Base-by-base conservation (phyloP, 441 rosid species). In the Breynia disticha region DNA sequence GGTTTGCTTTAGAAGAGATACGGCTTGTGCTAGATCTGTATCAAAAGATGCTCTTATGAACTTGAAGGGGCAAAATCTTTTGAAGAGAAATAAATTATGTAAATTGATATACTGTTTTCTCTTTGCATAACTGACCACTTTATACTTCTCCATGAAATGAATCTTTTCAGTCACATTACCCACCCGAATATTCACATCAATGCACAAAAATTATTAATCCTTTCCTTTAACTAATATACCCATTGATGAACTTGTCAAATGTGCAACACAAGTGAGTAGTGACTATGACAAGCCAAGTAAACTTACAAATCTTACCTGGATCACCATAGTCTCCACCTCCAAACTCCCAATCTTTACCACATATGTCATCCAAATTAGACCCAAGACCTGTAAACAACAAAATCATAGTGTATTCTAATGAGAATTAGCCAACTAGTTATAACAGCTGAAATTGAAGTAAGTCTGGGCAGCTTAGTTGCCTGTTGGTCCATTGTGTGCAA, bases 271-370 rank as follows among this genome's bases (percentile, higher is more conserved):
- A n/a, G n/a, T n/a, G 43, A 15, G 13, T n/a, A n/a, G 44, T n/a
- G 22, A 6, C 22, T 11, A 9, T 28, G 21, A 20, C 15, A 59
- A 52, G 60, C 59, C 58, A 60, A 61, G 51, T 48, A 53, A 48
- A 17, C 53, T 19, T 16, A 49, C 8, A 45, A 46, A 17, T 13
- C 38, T 55, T 72, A 87, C 96, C 96, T 69, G 82, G 90, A 83
- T 87, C 96, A 52, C 98, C 98, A 72, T 87, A 77, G 78, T 84
- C 96, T 38, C 95, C 90, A 13, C 81, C 96, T 60, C 68, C 83
- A 49, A 16, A 52, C 21, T 32, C 67, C 96, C 90, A 87, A 67
- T 90, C 95, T 76, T 55, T 80, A 68, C 95, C 95, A 60, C 98
- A 87, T 7, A 90, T 87, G 69, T 85, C 87, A 63, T 75, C 76